Evolutionary conservation across 2,329 filamentous ascomycete genomes (phyloP), one percentile per base, ranked within the genome.

Genomic region (Aspergillus quadricinctus): DNA sequence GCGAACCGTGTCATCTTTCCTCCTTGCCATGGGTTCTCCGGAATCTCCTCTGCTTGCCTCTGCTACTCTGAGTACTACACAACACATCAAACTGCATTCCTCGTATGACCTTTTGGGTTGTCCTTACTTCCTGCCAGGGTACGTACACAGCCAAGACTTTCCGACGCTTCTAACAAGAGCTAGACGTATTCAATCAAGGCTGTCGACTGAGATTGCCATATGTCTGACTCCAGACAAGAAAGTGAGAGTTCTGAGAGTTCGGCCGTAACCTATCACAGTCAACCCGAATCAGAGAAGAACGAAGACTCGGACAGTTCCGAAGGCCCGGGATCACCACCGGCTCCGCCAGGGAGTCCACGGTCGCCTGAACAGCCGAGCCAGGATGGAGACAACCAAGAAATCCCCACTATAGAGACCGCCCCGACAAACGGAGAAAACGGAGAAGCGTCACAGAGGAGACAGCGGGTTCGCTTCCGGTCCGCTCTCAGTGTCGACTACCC

Each of bases 391-490:
- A 5, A 5, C 4, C 19, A 21, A 11, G 40, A 46, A 23, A 17
- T 17, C 7, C 43, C 43, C 43, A 21, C 3, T 14, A 23, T 25
- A 23, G 43, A 46, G 23, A 7, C 43, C 3, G 3, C 14, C 8
- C 43, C 23, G 23, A 14, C 11, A 25, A 11, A 46, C 1, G 19
- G 23, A 7, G 21, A 14, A 23, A 23, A 46, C 0, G 19, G 23
- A 14, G 21, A 14, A 23, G 11, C 11, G 3, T 46, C 43, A 23
- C 43, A 21, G 11, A 46, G 11, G 43, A 27, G 10, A 46, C 43
- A 46, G 23, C 59, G 58, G 3, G 57, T 66, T 7, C 62, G 55
- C 27, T 66, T 64, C 48, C 57, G 61, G 37, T 64, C 63, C 14
- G 54, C 54, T 8, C 25, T 40, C 25, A 51, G 4, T 10, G 51